Percentiles rank a stretch among this genome's conserved stretches.
phyloP scores from a whole-genome alignment of 306 rosid genomes.

The Lagenaria siceraria region DNA sequence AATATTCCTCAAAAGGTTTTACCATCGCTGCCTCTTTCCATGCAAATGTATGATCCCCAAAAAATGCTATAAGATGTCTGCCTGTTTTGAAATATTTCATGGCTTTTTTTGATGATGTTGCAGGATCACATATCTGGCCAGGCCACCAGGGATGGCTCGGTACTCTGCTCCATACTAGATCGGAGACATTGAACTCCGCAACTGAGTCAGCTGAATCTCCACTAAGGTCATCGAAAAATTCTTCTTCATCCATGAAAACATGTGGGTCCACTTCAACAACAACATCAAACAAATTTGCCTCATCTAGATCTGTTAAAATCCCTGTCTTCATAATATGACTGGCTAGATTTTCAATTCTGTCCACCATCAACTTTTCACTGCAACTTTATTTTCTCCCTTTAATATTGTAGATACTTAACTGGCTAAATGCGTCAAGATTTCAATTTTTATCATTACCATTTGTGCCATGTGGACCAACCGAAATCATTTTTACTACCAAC shows the following conservation, averaged over 20 bases:
- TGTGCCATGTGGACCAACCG: not conserved
- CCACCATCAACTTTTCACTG: constrained; percentile 11
- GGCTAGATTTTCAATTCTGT: constrained; percentile 14
- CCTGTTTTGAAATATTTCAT: constrained; percentile 41
- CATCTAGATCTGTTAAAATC: constrained; percentile 5
- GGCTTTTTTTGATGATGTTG: constrained; percentile 48
- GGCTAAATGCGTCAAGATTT: not conserved
- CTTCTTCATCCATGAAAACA: constrained; percentile 12
- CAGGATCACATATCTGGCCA: constrained; percentile 75
- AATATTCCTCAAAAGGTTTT: constrained; percentile 52
- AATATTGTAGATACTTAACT: not conserved
- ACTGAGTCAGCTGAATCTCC: constrained; percentile 16
- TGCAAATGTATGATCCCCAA: constrained; percentile 68
- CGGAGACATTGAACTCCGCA: constrained; percentile 26
- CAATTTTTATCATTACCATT: not conserved
- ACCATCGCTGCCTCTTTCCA: constrained; percentile 67
- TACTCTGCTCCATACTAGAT: constrained; percentile 86
- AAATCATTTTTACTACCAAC: not conserved
- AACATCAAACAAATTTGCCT: constrained; percentile 21
- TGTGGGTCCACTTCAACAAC: constrained; percentile 38
- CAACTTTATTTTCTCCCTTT: not conserved
- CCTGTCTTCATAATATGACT: constrained; percentile 1
- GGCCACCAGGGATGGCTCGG: constrained; percentile 99
- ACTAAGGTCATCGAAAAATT: not conserved
- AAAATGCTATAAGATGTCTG: constrained; percentile 47